Evolutionary conservation across 2,329 filamentous ascomycete genomes (phyloP).

Genomic region (Uncinocarpus reesii): DNA sequence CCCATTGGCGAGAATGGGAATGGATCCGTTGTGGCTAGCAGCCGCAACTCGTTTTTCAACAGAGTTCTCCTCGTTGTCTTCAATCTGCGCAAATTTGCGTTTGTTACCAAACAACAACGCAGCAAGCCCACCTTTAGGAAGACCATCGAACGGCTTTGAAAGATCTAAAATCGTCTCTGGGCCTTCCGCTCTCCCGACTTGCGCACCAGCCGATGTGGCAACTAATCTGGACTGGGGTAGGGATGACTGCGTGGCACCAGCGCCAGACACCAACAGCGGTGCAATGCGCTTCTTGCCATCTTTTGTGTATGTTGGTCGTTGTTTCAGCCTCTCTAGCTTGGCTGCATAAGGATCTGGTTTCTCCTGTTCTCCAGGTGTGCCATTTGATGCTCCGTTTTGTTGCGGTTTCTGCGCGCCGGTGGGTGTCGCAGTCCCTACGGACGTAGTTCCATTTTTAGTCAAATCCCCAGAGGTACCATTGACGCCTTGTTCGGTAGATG

Average conservation of each 20-base stretch:
- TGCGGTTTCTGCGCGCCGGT: constrained; percentile 26
- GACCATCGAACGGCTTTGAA: constrained; percentile 83
- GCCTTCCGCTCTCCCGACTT: constrained; percentile 54
- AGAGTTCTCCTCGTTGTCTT: constrained; percentile 62
- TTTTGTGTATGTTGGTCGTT: constrained; percentile 86
- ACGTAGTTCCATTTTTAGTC: constrained; percentile 37
- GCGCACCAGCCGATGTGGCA: constrained; percentile 57
- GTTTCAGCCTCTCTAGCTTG: constrained; percentile 64
- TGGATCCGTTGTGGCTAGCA: constrained; percentile 55
- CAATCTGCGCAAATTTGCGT: constrained; percentile 62
- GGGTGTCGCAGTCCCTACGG: constrained; percentile 27
- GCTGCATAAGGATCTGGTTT: constrained; percentile 45
- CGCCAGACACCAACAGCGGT: constrained; percentile 81
- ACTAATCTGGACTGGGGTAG: constrained; percentile 81
- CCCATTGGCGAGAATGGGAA: constrained; percentile 64
- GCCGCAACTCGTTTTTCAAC: constrained; percentile 50
- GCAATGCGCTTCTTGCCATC: constrained; percentile 95
- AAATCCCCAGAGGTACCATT: constrained; percentile 38
- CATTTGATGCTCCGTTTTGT: constrained; percentile 29
- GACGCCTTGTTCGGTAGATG: constrained; percentile 43
- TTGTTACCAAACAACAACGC: constrained; percentile 88
- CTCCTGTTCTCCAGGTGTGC: constrained; percentile 16
- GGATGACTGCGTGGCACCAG: constrained; percentile 75
- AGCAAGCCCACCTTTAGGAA: constrained; percentile 79
- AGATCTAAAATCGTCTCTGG: constrained; percentile 80